Percentiles rank a stretch among this genome's conserved stretches.
phyloP scores from a whole-genome alignment of 768 basidiomycete species.

The Russula sp. region DNA sequence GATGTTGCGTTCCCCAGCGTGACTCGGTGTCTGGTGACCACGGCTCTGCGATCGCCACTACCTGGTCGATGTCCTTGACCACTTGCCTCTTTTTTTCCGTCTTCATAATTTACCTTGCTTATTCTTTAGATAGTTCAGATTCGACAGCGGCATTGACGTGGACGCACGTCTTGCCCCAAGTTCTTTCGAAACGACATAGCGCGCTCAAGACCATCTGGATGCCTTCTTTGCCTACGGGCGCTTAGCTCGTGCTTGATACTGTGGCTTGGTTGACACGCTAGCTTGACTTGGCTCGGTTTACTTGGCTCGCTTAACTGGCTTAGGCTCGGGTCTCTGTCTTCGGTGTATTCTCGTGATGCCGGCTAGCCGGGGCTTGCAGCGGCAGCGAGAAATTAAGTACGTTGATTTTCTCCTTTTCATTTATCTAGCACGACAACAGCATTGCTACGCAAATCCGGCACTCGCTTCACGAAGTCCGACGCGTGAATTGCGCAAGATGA shows the following conservation, averaged over 20 bases:
- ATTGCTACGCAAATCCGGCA: too few relatives aligned
- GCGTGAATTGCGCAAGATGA: too few relatives aligned
- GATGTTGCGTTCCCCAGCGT: conserved; percentile 1
- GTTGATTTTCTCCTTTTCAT: background rate
- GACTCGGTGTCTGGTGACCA: background rate
- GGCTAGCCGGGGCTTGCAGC: background rate
- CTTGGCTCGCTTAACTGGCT: background rate
- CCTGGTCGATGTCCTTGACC: background rate
- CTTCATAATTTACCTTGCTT: background rate
- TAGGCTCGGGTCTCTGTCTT: background rate
- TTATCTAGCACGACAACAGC: background rate
- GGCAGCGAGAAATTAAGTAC: background rate
- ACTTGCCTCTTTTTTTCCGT: background rate
- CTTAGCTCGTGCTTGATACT: too few relatives aligned
- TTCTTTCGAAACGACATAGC: background rate
- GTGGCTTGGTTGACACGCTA: background rate
- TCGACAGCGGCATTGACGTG: background rate
- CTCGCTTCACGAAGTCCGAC: too few relatives aligned
- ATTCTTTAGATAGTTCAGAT: background rate
- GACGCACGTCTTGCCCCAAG: conserved; percentile 11
- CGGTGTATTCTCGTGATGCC: background rate
- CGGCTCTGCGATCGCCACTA: background rate
- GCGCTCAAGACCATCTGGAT: conserved; percentile 9
- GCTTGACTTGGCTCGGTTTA: background rate
- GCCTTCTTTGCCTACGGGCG: conserved; percentile 1